Conservation (phyloP, 805 yeast genomes). For the Metschnikowia gelsemii region DNA sequence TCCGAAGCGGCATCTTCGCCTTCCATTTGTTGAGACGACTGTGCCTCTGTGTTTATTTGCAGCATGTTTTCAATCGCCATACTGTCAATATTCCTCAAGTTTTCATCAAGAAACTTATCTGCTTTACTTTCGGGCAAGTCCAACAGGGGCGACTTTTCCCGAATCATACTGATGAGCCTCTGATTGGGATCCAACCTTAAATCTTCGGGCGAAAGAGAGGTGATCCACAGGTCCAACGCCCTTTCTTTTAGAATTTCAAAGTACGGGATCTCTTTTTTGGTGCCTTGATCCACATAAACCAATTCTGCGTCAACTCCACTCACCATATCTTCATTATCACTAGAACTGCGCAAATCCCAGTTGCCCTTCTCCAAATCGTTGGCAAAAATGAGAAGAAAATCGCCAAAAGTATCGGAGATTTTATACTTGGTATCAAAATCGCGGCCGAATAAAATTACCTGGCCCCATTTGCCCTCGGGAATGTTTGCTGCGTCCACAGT, state of each 20-base stretch:
- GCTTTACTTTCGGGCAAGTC: slow-evolving; percentile 14
- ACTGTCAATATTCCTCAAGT: slow-evolving; percentile 27
- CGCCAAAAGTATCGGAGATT: slow-evolving; percentile 86
- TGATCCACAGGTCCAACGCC: slow-evolving; percentile 35
- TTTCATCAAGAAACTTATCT: slow-evolving; percentile 33
- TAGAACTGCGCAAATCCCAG: slow-evolving; percentile 56
- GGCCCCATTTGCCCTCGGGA: slow-evolving; percentile 62
- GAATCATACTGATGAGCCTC: slow-evolving; percentile 10
- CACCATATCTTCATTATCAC: slow-evolving; percentile 46
- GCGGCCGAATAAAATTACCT: slow-evolving; percentile 88
- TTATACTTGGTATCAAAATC: slow-evolving; percentile 90
- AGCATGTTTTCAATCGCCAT: slow-evolving; percentile 14
- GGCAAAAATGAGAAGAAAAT: slow-evolving; percentile 76
- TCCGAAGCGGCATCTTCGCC: not conserved
- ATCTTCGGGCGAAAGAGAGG: slow-evolving; percentile 21
- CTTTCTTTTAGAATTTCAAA: slow-evolving; percentile 40
- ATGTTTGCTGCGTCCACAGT: slow-evolving; percentile 8
- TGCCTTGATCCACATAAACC: slow-evolving; percentile 60
- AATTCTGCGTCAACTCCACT: slow-evolving; percentile 69
- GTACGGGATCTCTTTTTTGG: slow-evolving; percentile 42
- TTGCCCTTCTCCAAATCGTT: slow-evolving; percentile 86
- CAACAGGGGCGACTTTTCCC: slow-evolving; percentile 8
- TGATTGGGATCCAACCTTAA: slow-evolving; percentile 1
- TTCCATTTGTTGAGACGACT: too few relatives aligned
- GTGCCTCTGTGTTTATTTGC: not conserved